These are phyloP conservation scores for Infundibulicybe gibba DNA, from an alignment of 768 basidiomycete species.

Conservation along the genomic window DNA sequence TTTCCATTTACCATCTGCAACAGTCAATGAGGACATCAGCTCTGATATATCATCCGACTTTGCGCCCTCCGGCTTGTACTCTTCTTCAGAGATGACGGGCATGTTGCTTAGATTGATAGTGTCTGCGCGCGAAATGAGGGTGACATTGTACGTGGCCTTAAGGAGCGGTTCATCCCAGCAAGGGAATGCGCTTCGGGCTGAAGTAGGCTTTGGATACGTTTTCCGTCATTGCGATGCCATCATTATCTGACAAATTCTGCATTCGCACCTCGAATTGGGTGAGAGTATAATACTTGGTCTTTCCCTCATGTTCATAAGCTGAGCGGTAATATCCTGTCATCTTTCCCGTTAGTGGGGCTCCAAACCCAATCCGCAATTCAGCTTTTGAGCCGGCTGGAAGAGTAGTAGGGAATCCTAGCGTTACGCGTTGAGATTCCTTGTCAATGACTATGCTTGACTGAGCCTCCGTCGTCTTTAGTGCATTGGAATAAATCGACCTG, in stretches of 20 bases:
- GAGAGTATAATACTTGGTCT: conserved; percentile 66
- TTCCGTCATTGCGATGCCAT: background rate
- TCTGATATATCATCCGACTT: conserved; percentile 27
- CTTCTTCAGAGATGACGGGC: conserved; percentile 63
- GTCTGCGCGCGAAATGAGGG: conserved; percentile 73
- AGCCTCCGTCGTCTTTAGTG: conserved; percentile 42
- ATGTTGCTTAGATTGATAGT: conserved; percentile 87
- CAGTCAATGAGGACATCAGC: conserved; percentile 37
- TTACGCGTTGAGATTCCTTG: conserved; percentile 58
- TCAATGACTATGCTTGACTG: conserved; percentile 51
- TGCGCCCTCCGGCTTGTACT: conserved; percentile 28
- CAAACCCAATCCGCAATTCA: conserved; percentile 66
- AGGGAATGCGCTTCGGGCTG: conserved; percentile 78
- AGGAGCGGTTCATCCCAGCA: conserved; percentile 93
- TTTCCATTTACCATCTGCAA: conserved; percentile 60
- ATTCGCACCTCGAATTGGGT: conserved; percentile 81
- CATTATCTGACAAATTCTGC: background rate
- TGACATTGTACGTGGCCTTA: conserved; percentile 79
- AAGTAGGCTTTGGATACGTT: conserved; percentile 58
- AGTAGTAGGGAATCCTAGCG: conserved; percentile 50
- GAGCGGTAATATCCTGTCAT: conserved; percentile 88
- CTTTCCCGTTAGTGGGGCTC: conserved; percentile 58
- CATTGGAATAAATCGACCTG: conserved; percentile 51
- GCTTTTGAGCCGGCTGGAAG: conserved; percentile 71
- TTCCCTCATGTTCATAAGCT: conserved; percentile 57